Evolutionary conservation across 2,329 filamentous ascomycete species (phyloP).

Genomic region (Lanzia echinophila): DNA sequence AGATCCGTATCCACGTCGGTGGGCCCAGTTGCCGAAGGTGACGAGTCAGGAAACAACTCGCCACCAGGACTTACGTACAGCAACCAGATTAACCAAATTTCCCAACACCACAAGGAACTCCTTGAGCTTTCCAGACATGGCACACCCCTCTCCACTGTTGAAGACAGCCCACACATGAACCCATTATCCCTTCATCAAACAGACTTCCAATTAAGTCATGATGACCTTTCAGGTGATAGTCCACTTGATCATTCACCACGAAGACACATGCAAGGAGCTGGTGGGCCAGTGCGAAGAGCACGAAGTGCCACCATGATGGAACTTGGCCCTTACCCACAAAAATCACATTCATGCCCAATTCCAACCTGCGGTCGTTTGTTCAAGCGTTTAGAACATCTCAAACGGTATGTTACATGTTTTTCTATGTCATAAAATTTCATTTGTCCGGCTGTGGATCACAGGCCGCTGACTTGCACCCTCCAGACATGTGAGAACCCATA

Average conservation of each 20-base stretch:
- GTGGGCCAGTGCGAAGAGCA: slow-evolving; percentile 78
- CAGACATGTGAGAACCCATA: slow-evolving; percentile 98
- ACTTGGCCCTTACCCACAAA: slow-evolving; percentile 90
- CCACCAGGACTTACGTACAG: slow-evolving; percentile 70
- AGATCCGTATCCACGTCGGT: slow-evolving; percentile 86
- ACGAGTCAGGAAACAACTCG: slow-evolving; percentile 72
- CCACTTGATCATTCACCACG: slow-evolving; percentile 54
- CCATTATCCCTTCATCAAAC: slow-evolving; percentile 63
- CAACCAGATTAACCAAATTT: slow-evolving; percentile 58
- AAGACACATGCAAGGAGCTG: slow-evolving; percentile 62
- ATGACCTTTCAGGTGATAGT: slow-evolving; percentile 53
- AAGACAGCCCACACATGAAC: slow-evolving; percentile 73
- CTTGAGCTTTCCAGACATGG: slow-evolving; percentile 81
- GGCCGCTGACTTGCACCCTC: slow-evolving; percentile 43
- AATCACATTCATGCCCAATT: slow-evolving; percentile 98
- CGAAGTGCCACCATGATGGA: slow-evolving; percentile 96
- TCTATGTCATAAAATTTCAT: slow-evolving; percentile 30
- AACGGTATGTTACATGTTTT: slow-evolving; percentile 67
- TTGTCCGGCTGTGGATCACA: slow-evolving; percentile 27
- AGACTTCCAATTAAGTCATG: slow-evolving; percentile 59
- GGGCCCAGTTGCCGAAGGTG: slow-evolving; percentile 71
- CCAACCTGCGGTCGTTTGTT: slow-evolving; percentile 94
- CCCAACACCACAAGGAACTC: slow-evolving; percentile 69
- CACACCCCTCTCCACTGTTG: slow-evolving; percentile 79
- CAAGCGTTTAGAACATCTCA: slow-evolving; percentile 98